Evolutionary conservation across 768 basidiomycete genomes (phyloP), one percentile per base, ranked within the genome.

Genomic region (Pulveroboletus sp.): DNA sequence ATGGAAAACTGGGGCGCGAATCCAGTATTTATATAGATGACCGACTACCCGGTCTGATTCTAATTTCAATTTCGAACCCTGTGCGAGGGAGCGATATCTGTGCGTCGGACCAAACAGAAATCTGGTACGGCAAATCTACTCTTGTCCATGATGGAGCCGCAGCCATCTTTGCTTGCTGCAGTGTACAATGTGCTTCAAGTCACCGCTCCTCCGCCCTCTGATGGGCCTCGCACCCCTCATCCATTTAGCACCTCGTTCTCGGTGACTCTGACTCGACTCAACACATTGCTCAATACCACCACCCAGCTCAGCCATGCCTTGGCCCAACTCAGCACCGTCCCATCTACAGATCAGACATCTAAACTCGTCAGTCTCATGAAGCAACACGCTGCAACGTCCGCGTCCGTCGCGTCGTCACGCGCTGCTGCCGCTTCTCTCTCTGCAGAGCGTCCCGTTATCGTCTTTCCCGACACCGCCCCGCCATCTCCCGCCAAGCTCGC

Each of bases 321-420:
- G 23, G 70, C 56, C 9, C 66, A 74, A 23, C 61, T 76, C 42
- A 79, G 80, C 20, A 43, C 50, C 56, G 53, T 75, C 14, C 65
- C 81, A 7, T 67, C 74, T 11, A 73, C 78, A 8, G 73, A 81
- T 53, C 73, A 78, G 24, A 83, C 84, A 42, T 75, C 83, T 13
- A 89, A 87, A 57, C 73, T 87, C 6, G 73, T 85, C 29, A 86
- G 86, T 14, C 72, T 82, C 22, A 71, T 87, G 58, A 79, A 83
- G 24, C 83, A 89, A 61, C 77, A 83, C 52, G 75, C 83, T 1
- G 68, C 78, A n/a, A 57, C 65, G 20, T 59, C 56, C 13, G 51
- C 63, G 0, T 69, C 66, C 41, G 65, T 68, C n/a, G 30, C 59
- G 0, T 35, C 53, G 1, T 65, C 67, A 1, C 58, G 67, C 43